phyloP scores from a whole-genome alignment of 169 alveolate genomes.

The Eimeria mitis region DNA sequence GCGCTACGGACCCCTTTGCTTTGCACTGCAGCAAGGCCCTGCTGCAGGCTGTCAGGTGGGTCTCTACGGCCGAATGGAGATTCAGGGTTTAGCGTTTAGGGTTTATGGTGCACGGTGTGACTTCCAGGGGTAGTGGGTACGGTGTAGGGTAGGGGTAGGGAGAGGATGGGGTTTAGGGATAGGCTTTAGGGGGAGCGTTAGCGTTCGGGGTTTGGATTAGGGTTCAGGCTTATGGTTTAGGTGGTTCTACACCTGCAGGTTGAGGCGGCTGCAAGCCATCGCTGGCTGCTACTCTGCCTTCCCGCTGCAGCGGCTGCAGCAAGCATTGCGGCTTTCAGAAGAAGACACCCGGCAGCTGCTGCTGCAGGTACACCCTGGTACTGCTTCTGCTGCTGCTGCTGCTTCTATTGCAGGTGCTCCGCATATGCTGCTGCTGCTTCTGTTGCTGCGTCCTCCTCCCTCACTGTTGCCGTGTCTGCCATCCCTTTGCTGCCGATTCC shows the following conservation, averaged over 20 bases:
- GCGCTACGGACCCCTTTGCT: conserved; percentile 33
- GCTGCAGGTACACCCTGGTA: conserved; percentile 27
- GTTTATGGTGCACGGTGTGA: neutral
- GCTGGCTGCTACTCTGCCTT: conserved; percentile 31
- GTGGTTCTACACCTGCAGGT: neutral
- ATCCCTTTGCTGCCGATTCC: neutral
- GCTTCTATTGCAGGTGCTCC: too few species aligned
- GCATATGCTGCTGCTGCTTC: too few species aligned
- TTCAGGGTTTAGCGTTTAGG: neutral
- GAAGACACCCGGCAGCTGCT: conserved; percentile 22
- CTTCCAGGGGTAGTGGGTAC: neutral
- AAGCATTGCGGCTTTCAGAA: conserved; percentile 43
- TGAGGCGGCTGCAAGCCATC: conserved; percentile 39
- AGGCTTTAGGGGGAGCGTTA: neutral
- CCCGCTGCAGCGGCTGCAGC: conserved; percentile 56
- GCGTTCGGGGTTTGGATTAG: neutral
- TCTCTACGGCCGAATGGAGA: neutral
- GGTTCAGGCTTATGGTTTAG: neutral
- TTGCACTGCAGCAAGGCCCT: conserved; percentile 31
- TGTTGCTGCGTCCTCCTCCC: neutral
- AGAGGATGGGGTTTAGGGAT: too few species aligned
- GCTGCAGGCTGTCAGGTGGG: conserved; percentile 53
- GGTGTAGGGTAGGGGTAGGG: too few species aligned
- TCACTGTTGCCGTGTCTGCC: neutral
- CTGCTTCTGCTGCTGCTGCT: conserved; percentile 21